These are phyloP conservation scores for Coemansia sp. DNA, from an alignment of 192 early-diverging fungal genomes.

Conservation along the genomic window DNA sequence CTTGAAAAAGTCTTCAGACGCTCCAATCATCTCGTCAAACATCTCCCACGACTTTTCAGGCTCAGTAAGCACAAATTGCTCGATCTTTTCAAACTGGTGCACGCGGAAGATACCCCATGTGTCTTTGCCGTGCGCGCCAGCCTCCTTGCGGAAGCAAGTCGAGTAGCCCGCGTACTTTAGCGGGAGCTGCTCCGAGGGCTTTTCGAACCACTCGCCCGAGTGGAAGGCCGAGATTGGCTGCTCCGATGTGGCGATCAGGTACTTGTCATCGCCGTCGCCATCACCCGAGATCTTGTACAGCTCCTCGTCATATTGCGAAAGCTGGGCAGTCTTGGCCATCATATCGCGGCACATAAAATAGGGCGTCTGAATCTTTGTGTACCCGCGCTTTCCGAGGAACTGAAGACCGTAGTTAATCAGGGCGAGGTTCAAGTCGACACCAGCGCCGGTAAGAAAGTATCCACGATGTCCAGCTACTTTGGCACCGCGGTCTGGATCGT, in stretches of 20 bases:
- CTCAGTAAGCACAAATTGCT: constrained; percentile 96
- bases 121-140: constrained; percentile 95
- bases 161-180: constrained; percentile 94
- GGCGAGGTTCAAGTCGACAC: constrained; percentile 97
- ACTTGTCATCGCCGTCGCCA: constrained; percentile 87
- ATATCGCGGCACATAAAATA: constrained; percentile 97
- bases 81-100: constrained; percentile 99
- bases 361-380: constrained; percentile 95
- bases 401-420: constrained; percentile 94
- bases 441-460: constrained; percentile 94
- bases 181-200: constrained; percentile 91
- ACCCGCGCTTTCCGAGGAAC: constrained; percentile 80
- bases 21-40: constrained; percentile 94
- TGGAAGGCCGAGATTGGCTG: constrained; percentile 99
- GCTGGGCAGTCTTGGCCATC: constrained; percentile 99
- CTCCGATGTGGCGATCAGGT: constrained; percentile 98
- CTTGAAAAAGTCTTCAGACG: constrained; percentile 95
- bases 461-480: constrained; percentile 98
- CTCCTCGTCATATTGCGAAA: constrained; percentile 97
- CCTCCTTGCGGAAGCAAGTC: constrained; percentile 99
- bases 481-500: constrained; percentile 86
- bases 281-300: constrained; percentile 90
- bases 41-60: constrained; percentile 99
- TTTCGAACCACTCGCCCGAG: constrained; percentile 92
- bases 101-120: constrained; percentile 96